Conservation (phyloP, 352 stramenopile genomes). For the Globisporangium camurandrum region DNA sequence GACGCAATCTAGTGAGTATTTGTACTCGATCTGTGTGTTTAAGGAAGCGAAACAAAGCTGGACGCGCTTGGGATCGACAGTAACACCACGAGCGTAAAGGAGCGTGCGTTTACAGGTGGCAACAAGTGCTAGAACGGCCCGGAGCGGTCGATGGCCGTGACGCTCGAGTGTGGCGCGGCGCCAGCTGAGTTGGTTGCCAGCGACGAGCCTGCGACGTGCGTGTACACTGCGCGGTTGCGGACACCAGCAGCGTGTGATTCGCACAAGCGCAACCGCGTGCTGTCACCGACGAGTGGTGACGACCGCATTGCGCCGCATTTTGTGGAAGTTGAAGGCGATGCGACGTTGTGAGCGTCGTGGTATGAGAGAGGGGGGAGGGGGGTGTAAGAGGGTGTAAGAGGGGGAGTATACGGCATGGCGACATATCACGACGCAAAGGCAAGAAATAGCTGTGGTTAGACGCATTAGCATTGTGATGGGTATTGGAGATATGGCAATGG, state of each 20-base stretch:
- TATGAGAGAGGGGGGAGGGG: no score
- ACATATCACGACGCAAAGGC: no score
- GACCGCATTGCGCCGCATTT: conserved; percentile 31
- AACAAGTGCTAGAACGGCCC: conserved; percentile 87
- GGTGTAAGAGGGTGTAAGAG: no score
- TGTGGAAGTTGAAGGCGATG: conserved; percentile 58
- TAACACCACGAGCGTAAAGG: conserved; percentile 11
- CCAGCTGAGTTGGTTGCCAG: conserved; percentile 57
- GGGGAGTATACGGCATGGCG: no score
- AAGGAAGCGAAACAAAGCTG: conserved; percentile 72
- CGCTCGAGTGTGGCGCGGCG: conserved; percentile 54
- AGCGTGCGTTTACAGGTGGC: conserved; percentile 57
- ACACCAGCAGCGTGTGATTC: conserved; percentile 67
- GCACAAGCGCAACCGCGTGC: conserved; percentile 23
- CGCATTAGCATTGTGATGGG: no score
- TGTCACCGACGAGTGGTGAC: conserved; percentile 19
- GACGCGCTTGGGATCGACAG: conserved; percentile 68
- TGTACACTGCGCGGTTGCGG: conserved; percentile 77
- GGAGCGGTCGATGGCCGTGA: conserved; percentile 66
- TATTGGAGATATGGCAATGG: no score
- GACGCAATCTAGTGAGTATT: conserved; percentile 65
- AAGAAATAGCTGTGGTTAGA: no score
- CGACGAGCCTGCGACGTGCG: conserved; percentile 80
- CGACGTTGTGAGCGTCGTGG: conserved; percentile 33
- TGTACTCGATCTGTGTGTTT: conserved; percentile 84